Evolutionary conservation across 805 yeast genomes (phyloP).

Genomic region (Saturnispora serradocipensis): DNA sequence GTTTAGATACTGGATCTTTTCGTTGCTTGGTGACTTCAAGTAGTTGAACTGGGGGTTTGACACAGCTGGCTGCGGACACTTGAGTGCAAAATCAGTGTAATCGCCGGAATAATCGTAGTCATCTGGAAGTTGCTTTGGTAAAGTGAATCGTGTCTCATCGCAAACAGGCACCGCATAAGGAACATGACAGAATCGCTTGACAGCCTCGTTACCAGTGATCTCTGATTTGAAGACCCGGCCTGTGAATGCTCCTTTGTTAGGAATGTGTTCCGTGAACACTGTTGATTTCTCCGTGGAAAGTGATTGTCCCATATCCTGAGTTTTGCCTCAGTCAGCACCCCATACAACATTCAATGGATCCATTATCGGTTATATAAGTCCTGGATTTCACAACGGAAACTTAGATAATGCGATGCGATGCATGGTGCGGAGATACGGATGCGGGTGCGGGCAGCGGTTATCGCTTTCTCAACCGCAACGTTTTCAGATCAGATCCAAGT

Average conservation of each 20-base stretch:
- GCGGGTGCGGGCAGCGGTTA: not conserved
- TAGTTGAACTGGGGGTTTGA: slow-evolving; percentile 22
- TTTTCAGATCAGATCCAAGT: not conserved
- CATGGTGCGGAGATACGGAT: not conserved
- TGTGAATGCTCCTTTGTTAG: slow-evolving; percentile 22
- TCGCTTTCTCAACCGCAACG: not conserved
- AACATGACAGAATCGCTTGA: slow-evolving; percentile 24
- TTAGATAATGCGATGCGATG: not conserved
- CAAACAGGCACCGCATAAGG: slow-evolving; percentile 29
- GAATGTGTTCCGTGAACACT: slow-evolving; percentile 15
- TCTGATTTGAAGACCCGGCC: slow-evolving; percentile 20
- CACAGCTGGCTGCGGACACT: slow-evolving; percentile 32
- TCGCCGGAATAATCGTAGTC: slow-evolving; percentile 32
- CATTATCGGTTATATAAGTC: not conserved
- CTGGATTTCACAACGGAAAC: not conserved
- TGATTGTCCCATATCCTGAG: slow-evolving; percentile 16
- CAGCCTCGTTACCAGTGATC: slow-evolving; percentile 15
- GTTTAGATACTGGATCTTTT: slow-evolving; percentile 29
- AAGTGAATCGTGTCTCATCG: slow-evolving; percentile 27
- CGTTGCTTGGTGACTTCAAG: slow-evolving; percentile 24
- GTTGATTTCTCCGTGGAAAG: slow-evolving; percentile 17
- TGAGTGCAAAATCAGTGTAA: slow-evolving; percentile 27
- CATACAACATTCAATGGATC: not conserved
- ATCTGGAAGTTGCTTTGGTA: slow-evolving; percentile 24
- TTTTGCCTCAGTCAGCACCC: no score